Evolutionary conservation across 2,329 filamentous ascomycete species (phyloP).

Genomic region (Aspergillus udagawae): DNA sequence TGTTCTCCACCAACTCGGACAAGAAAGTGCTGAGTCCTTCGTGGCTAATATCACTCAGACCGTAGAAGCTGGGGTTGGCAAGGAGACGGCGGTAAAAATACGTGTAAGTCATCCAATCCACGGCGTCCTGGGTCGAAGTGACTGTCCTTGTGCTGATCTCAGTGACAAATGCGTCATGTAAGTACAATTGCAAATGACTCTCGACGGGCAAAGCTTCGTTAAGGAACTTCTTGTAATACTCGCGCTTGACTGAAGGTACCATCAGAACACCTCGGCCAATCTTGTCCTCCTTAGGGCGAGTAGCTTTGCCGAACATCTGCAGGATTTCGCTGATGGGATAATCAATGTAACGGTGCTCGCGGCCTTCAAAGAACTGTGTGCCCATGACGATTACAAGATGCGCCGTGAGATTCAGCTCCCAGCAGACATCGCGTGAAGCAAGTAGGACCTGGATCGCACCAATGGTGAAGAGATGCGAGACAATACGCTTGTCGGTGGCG

Average conservation of each 20-base stretch:
- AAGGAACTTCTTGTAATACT: slow-evolving; percentile 98
- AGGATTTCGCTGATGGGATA: slow-evolving; percentile 91
- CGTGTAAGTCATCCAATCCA: slow-evolving; percentile 97
- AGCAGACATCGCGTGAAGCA: slow-evolving; percentile 84
- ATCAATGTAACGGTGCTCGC: slow-evolving; percentile 94
- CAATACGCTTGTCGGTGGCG: slow-evolving; percentile 84
- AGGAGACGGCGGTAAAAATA: slow-evolving; percentile 95
- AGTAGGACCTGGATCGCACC: slow-evolving; percentile 85
- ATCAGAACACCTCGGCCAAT: slow-evolving; percentile 89
- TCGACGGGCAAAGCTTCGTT: slow-evolving; percentile 95
- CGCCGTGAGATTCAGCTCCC: slow-evolving; percentile 84
- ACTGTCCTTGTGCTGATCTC: slow-evolving; percentile 97
- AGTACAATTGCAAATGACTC: slow-evolving; percentile 83
- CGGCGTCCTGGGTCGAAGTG: slow-evolving; percentile 89
- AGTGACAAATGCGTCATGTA: slow-evolving; percentile 94
- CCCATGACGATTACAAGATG: slow-evolving; percentile 96
- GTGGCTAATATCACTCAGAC: slow-evolving; percentile 79
- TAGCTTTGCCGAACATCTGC: slow-evolving; percentile 96
- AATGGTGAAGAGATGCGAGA: slow-evolving; percentile 83
- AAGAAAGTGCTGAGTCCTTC: slow-evolving; percentile 92
- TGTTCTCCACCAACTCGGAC: slow-evolving; percentile 90
- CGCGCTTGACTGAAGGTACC: slow-evolving; percentile 88
- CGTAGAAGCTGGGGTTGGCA: slow-evolving; percentile 96
- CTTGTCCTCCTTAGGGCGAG: slow-evolving; percentile 72
- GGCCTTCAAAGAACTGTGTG: slow-evolving; percentile 94